Percentiles rank a stretch among this genome's conserved stretches.
Evolutionary conservation across 2,329 filamentous ascomycete species (phyloP).

Genomic region (Xylariaceae sp.): DNA sequence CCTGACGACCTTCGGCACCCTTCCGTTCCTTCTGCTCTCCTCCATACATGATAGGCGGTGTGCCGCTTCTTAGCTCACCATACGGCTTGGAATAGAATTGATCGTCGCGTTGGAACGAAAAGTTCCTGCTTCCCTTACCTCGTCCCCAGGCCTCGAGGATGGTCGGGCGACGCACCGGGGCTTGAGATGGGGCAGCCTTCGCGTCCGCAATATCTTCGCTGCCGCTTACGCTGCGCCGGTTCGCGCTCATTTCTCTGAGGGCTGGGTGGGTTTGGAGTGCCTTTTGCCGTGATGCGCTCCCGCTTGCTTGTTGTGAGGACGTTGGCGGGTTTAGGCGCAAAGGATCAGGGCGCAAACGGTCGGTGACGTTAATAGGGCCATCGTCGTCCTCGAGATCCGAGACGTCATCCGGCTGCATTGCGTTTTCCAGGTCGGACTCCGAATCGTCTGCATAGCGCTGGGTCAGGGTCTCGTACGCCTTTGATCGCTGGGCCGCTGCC

Average conservation of each 20-base stretch:
- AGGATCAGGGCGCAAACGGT: constrained; percentile 47
- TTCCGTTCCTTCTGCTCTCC: background rate
- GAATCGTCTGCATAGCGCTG: constrained; percentile 39
- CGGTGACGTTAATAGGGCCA: constrained; percentile 31
- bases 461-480: constrained; percentile 43
- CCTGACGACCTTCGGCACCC: constrained; percentile 42
- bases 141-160: constrained; percentile 15
- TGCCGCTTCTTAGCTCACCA: constrained; percentile 51
- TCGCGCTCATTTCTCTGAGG: constrained; percentile 45
- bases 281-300: constrained; percentile 24
- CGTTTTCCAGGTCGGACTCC: constrained; percentile 27
- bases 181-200: constrained; percentile 21
- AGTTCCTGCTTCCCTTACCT: constrained; percentile 32
- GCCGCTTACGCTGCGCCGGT: constrained; percentile 40
- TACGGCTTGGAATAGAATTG: constrained; percentile 55
- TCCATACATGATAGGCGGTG: constrained; percentile 52
- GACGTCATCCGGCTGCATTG: constrained; percentile 32
- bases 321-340: constrained; percentile 46
- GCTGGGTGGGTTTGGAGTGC: constrained; percentile 21
- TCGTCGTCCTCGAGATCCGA: constrained; percentile 41
- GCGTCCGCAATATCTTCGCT: constrained; percentile 46
- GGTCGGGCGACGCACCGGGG: constrained; percentile 15
- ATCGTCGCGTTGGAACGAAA: constrained; percentile 48
- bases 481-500: constrained; percentile 18
- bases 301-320: constrained; percentile 15